Base-by-base conservation (phyloP, 2,329 filamentous ascomycete genomes). In the Daldinia sp. region DNA sequence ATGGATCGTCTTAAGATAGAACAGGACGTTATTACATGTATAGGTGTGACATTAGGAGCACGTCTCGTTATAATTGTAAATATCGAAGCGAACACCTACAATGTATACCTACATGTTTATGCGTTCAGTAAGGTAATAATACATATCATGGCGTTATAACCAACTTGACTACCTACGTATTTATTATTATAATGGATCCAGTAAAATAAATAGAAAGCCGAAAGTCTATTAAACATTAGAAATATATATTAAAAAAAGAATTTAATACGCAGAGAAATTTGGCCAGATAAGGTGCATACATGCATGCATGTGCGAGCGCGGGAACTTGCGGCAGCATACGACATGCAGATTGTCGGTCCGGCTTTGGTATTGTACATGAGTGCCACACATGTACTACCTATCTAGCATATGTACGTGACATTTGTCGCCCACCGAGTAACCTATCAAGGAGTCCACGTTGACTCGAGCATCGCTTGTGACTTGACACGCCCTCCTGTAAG, bases 271-370 rank as follows among this genome's bases (percentile, higher is more conserved):
- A 58, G 48, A 35, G 41, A 27, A 17, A n/a, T 48, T 39, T 52
- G 17, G 50, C 37, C 43, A 45, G 45, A 57, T 30, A 27, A 49
- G 23, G 25, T 55, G 39, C 19, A 35, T 51, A 17, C 17, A 53
- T 56, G 58, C 54, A 60, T 54, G 50, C 29, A 54, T 57, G 58
- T 51, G 52, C 23, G 39, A 56, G 39, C 49, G 43, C 63, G 54
- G 58, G 58, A 65, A 56, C 58, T 56, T 62, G 59, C 50, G 54
- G 54, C 58, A 56, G 56, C 41, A 48, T 56, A 41, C 27, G 29
- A 37, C 47, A 57, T 43, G 45, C 52, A 32, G 45, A 9, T 27
- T 56, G 21, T 47, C 50, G 39, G 39, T 45, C 39, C 39, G 39
- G 39, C 39, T 45, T 45, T 7, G 13, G 25, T 35, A 27, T 45